Evolutionary conservation across 176 grass and related monocot species (phyloP).

Genomic region (Oryza officinalis): DNA sequence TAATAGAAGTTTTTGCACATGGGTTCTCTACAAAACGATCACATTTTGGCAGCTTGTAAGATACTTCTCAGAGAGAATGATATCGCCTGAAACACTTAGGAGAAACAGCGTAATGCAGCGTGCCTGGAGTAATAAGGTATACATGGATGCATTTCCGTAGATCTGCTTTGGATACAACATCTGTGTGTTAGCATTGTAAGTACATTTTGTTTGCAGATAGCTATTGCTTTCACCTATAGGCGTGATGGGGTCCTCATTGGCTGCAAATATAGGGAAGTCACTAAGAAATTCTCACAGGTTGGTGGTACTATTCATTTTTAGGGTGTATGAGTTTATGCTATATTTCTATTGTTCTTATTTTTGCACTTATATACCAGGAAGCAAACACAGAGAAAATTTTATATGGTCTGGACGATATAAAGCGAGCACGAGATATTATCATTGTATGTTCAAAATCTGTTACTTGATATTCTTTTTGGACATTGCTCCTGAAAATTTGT

Average conservation of each 20-base stretch:
- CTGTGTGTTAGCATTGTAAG: background rate
- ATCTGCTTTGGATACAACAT: constrained; percentile 18
- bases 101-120: constrained; percentile 73
- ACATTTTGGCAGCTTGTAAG: constrained; percentile 65
- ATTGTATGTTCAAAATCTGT: constrained; percentile 66
- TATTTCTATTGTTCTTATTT: constrained; percentile 24
- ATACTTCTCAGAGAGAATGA: constrained; percentile 79
- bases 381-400: constrained; percentile 75
- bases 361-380: constrained; percentile 60
- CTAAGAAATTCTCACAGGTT: constrained; percentile 90
- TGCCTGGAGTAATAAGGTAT: constrained; percentile 52
- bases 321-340: constrained; percentile 11
- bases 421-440: constrained; percentile 66
- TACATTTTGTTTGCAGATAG: constrained; percentile 55
- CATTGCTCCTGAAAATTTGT: constrained; percentile 3
- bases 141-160: background rate
- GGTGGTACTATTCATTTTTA: constrained; percentile 23
- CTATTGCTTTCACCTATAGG: constrained; percentile 87
- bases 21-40: constrained; percentile 35
- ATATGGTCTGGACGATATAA: constrained; percentile 97
- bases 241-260: constrained; percentile 66
- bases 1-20: constrained; percentile 30
- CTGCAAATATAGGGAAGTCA: constrained; percentile 81
- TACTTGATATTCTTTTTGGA: background rate
- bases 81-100: constrained; percentile 72